Evolutionary conservation across 73 alveolate species (phyloP).

Genomic region (Tetrahymena thermophila): DNA sequence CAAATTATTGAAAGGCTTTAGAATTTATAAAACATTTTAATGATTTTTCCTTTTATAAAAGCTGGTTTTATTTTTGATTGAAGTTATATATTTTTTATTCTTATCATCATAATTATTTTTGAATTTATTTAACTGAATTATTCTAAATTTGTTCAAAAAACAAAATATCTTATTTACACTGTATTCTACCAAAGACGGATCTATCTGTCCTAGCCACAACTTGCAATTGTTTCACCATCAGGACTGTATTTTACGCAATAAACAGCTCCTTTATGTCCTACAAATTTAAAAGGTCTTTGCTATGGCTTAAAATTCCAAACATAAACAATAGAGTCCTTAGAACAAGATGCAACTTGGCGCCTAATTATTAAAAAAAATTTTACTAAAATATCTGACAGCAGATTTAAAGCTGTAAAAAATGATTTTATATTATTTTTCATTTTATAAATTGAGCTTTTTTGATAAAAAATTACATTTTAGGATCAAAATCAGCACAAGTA

Average conservation of each 20-base stretch:
- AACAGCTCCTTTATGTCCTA: constrained; percentile 59
- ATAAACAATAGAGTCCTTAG: constrained; percentile 63
- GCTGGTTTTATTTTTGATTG: not conserved
- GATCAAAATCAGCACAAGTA: constrained; percentile 75
- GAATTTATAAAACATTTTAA: no score
- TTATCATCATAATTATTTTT: not conserved
- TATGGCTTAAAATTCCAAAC: constrained; percentile 64
- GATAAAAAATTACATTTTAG: constrained; percentile 60
- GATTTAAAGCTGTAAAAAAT: not conserved
- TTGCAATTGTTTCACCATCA: constrained; percentile 68
- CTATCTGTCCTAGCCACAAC: constrained; percentile 71
- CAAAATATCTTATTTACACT: constrained; percentile 10
- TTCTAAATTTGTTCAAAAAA: not conserved
- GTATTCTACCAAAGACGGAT: constrained; percentile 56
- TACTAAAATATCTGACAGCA: not conserved
- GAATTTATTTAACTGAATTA: not conserved
- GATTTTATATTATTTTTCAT: not conserved
- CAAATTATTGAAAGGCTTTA: no score
- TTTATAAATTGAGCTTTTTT: not conserved
- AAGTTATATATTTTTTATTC: not conserved
- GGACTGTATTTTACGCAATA: constrained; percentile 64
- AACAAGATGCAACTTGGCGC: constrained; percentile 52
- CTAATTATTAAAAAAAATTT: not conserved
- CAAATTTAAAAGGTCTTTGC: constrained; percentile 62
- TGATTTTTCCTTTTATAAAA: not conserved